These are phyloP conservation scores for Septoria petroselini DNA, from an alignment of 2,329 filamentous ascomycete species.

Conservation along the genomic window DNA sequence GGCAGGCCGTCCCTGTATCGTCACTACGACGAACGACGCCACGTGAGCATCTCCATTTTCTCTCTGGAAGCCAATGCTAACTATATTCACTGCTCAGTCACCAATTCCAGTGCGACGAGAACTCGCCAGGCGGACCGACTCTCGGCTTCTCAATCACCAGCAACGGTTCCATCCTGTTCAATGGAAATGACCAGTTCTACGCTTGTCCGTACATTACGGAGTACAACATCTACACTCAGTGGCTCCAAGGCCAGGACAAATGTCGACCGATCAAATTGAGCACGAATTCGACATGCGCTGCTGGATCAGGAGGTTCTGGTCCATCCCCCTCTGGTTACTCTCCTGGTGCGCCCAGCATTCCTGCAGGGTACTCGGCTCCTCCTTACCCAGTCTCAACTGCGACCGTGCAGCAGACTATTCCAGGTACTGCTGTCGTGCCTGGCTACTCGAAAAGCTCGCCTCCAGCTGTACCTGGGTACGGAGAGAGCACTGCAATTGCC, in stretches of 20 bases:
- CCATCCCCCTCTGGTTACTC: conserved; percentile 7
- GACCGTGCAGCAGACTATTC: neutral
- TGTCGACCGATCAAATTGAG: conserved; percentile 21
- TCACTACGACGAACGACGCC: conserved; percentile 19
- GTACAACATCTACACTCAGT: conserved; percentile 23
- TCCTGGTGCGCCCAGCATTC: neutral
- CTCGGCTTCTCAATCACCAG: conserved; percentile 19
- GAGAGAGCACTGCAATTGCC: too few relatives aligned
- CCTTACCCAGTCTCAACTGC: conserved; percentile 4
- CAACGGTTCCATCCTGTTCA: conserved; percentile 19
- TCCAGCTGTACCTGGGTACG: neutral
- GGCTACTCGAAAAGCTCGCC: neutral
- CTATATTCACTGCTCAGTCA: conserved; percentile 5
- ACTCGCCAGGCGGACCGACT: conserved; percentile 12
- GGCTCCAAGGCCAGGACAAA: conserved; percentile 19
- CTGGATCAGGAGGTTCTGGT: conserved; percentile 1
- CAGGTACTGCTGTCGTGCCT: neutral
- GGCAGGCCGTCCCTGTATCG: conserved; percentile 40
- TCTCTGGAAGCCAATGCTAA: neutral
- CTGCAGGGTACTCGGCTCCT: conserved; percentile 12
- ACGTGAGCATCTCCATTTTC: conserved; percentile 2
- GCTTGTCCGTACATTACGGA: conserved; percentile 21
- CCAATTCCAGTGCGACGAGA: conserved; percentile 24
- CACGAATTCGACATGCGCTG: conserved; percentile 18
- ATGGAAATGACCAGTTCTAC: conserved; percentile 22